Evolutionary conservation across 306 rosid species (phyloP), one percentile per base, ranked within the genome.

Genomic region (Quercus engelmannii): DNA sequence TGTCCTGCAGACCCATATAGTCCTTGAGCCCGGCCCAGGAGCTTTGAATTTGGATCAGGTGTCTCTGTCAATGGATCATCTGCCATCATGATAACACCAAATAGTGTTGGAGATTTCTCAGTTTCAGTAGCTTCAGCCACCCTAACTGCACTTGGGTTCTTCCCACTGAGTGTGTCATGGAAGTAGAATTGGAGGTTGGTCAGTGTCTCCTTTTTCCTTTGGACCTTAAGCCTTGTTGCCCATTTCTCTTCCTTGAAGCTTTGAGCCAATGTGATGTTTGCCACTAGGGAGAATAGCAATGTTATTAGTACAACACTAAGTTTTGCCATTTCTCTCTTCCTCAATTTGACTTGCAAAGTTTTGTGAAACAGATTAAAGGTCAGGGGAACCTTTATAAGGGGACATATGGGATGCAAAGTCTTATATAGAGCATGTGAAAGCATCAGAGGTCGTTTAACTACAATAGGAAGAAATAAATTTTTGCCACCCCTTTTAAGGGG

Each of bases 21-120:
- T 7, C 98, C 98, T 12, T 94, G 97, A 0, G 98, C 98, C 46
- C 97, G 85, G 0, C 97, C 97, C 65, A 94, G 77, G 0, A 88
- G 38, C 86, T 89, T 90, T 0, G 98, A 94, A 0, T 89, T 80
- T 5, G 96, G 97, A 74, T 94, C 92, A 4, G 89, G 75, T 0
- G 94, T 89, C 62, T 90, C 96, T 0, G 96, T 92, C 15, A 94
- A 75, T 1, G 96, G 90, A 62, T 92, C 98, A 51, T 94, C 97
- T 0, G 85, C 97, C 89, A 90, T 92, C 78, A 85, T 69, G 57
- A 92, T 5, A 4, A 71, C 68, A 1, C 98, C 97, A 49, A 94
- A 94, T 3, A 74, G 74, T 3, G 96, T 90, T 0, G 77, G 65
- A 4, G 68, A 87, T 28, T 87, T 87, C 43, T 57, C 52, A 4